Evolutionary conservation across 2,329 filamentous ascomycete species (phyloP), one percentile per base, ranked within the genome.

Genomic region (Fusarium dlaminii): DNA sequence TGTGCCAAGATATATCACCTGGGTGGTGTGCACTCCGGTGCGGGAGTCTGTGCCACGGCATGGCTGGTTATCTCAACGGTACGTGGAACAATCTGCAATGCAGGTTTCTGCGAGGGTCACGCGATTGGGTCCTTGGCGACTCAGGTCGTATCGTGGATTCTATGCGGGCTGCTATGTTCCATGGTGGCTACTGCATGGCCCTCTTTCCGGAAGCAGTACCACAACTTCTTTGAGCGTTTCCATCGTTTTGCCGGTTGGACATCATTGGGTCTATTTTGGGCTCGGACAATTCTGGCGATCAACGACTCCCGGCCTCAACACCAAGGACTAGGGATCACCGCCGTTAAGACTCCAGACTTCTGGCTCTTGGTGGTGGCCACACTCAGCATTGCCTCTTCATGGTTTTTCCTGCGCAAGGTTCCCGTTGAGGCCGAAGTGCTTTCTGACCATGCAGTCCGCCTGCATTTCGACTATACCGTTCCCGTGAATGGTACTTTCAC

Each of bases 181-280:
- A 91, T 94, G 77, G 85, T 93, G 57, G 82, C 84, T 52, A 88
- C 90, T 58, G 91, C 93, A 5, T 87, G 91, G 79, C 93, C 93
- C 7, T 79, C 81, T 15, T 85, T 94, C 74, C 90, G 93, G 29
- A 84, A 86, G 74, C 87, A 85, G 52, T 85, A 87, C 70, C 93
- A 95, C 83, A 88, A 95, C 81, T 81, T 87, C 64, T 95, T 94
- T 79, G 93, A 95, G 82, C 82, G 89, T 54, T 88, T 88, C 52
- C 93, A 95, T 81, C 91, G 93, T 54, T 94, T 93, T 80, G 87
- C 87, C 10, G 93, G 92, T n/a, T 95, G 93, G 93, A 85, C 87
- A 17, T 85, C 89, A 15, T 84, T 94, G 11, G 84, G 82, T 4
- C 82, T 94, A 37, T 91, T 95, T 78, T 92, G 93, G 88, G 86